Conservation (phyloP, 352 stramenopile species). For the Globisporangium heterothallicum region DNA sequence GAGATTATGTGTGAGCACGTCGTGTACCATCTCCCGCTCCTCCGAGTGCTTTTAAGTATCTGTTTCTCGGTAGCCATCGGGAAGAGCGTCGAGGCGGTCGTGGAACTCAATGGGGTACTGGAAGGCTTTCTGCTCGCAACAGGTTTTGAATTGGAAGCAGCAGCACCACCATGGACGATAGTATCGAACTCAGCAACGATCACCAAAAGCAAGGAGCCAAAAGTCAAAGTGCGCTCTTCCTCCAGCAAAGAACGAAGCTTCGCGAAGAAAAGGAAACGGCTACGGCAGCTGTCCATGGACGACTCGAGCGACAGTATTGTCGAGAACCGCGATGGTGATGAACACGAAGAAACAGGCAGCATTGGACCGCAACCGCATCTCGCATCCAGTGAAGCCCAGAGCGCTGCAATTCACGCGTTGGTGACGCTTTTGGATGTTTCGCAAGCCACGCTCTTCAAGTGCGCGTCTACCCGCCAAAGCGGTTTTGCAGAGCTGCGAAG, state of each 20-base stretch:
- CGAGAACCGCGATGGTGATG: no score
- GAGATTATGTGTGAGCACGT: slow-evolving; percentile 59
- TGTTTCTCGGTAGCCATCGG: slow-evolving; percentile 26
- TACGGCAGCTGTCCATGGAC: slow-evolving; percentile 2
- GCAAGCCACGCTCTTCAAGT: slow-evolving; percentile 25
- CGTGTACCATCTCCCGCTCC: slow-evolving; percentile 49
- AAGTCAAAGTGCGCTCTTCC: not conserved
- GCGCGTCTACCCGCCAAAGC: not conserved
- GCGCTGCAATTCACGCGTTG: slow-evolving; percentile 26
- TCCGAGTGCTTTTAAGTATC: slow-evolving; percentile 43
- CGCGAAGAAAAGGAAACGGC: slow-evolving; percentile 1
- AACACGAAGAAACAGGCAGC: not conserved
- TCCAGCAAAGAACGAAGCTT: not conserved
- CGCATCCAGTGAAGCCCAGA: slow-evolving; percentile 25
- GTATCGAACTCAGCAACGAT: not conserved
- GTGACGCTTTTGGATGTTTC: slow-evolving; percentile 34
- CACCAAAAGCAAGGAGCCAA: not conserved
- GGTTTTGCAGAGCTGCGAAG: not conserved
- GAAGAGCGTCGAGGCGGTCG: slow-evolving; percentile 18
- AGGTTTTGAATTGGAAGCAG: slow-evolving; percentile 20
- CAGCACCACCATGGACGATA: not conserved
- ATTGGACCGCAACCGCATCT: slow-evolving; percentile 21
- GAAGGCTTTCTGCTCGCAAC: slow-evolving; percentile 36
- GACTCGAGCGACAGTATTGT: not conserved
- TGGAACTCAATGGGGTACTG: slow-evolving; percentile 26